Base-by-base conservation (phyloP, 345 rosid species). In the Lepidium aucheri region DNA sequence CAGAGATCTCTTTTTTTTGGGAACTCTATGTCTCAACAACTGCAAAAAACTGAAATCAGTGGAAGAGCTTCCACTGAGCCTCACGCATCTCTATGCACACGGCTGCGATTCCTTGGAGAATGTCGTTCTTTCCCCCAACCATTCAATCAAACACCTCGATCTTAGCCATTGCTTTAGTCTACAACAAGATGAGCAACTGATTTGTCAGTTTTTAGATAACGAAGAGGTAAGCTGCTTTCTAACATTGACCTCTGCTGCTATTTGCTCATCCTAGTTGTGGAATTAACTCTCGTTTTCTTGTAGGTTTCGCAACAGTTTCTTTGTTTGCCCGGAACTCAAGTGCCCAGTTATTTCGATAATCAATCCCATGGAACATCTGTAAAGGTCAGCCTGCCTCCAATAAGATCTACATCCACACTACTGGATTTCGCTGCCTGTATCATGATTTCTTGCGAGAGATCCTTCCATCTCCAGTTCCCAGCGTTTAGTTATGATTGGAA, bases 131-230 rank as follows among this genome's bases (percentile, higher is more conserved):
- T 14, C 49, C 18, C 1, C 36, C 1, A 7, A 41, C 7, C 60
- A 69, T 5, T 69, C 67, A 0, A 68, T 58, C 30, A 49, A 57
- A 16, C 73, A 68, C 42, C 33, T 58, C 2, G 65, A 68, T 32
- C 50, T 58, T 3, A 58, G 15, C 65, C 58, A 57, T 39, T 68
- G 73, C 65, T 13, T 12, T 40, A 8, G 8, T 0, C 46, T 67
- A 8, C 15, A 68, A 14, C 50, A 8, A 16, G 35, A 40, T 1
- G 9, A 47, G 0, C 22, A 18, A 5, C 12, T 68, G 3, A 30
- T 69, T 4, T 5, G 16, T 13, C 53, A 0, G 26, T 50, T 59
- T 39, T 2, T 59, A 40, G 4, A 22, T 35, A 57, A 5, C 18
- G 18, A 33, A 69, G 47, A 42, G 45, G 54, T 60, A 40, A 17